A percentile compares a stretch with the other conserved stretches of the same genome.
Conservation (phyloP, 108 stramenopile genomes). For the Skeletonema tropicum region DNA sequence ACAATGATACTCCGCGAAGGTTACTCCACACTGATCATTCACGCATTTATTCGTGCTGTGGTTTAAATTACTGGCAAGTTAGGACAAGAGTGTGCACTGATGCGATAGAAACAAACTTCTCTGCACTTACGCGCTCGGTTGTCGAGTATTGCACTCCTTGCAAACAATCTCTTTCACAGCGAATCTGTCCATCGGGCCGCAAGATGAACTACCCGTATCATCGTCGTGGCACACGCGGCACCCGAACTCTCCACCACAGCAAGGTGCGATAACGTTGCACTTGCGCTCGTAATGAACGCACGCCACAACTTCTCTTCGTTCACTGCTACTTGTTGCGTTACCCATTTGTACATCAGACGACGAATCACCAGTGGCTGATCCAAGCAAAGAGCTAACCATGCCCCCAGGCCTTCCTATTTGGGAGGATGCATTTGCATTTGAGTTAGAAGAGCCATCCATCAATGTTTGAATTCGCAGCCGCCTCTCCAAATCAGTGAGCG, state of each 20-base stretch:
- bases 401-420: conserved; percentile 1
- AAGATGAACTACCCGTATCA: conserved; percentile 47
- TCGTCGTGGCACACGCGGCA: conserved; percentile 91
- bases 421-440: conserved; percentile 6
- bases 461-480: conserved; percentile 73
- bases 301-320: conserved; percentile 19
- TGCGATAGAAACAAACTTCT: background rate
- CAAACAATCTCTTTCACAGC: conserved; percentile 75
- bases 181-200: conserved; percentile 84
- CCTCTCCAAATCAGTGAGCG: conserved; percentile 69
- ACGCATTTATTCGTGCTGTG: conserved; percentile 32
- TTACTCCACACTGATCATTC: conserved; percentile 15
- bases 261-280: conserved; percentile 80
- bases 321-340: background rate
- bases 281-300: conserved; percentile 89
- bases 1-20: conserved; percentile 51
- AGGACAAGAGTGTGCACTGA: background rate
- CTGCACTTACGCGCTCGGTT: conserved; percentile 37
- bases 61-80: conserved; percentile 2
- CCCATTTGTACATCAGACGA: background rate
- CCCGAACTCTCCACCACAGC: conserved; percentile 73
- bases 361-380: conserved; percentile 1
- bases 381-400: conserved; percentile 2
- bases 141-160: conserved; percentile 76
- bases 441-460: conserved; percentile 66